phyloP scores from a whole-genome alignment of 2,329 filamentous ascomycete species.

The Fusarium circinatum region DNA sequence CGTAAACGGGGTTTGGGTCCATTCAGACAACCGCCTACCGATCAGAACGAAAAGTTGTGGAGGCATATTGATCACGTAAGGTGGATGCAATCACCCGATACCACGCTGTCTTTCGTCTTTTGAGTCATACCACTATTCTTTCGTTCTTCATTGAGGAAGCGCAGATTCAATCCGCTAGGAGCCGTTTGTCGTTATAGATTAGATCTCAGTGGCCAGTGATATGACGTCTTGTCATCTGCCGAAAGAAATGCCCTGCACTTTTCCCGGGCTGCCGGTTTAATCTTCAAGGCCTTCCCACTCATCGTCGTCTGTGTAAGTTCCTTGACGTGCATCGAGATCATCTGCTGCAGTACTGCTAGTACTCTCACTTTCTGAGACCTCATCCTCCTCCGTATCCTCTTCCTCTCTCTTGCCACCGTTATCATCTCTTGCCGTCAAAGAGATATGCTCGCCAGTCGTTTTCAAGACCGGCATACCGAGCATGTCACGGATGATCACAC shows the following conservation, averaged over 20 bases:
- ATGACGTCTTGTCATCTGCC: background rate
- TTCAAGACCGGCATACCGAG: slow-evolving; percentile 53
- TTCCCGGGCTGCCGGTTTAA: slow-evolving; percentile 19
- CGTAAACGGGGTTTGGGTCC: slow-evolving; percentile 25
- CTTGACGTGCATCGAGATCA: slow-evolving; percentile 16
- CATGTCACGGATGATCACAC: slow-evolving; percentile 59
- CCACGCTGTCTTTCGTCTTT: background rate
- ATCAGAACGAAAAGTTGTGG: background rate
- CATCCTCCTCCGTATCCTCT: background rate
- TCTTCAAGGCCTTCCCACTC: slow-evolving; percentile 43
- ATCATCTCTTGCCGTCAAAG: slow-evolving; percentile 38
- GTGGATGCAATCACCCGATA: slow-evolving; percentile 22
- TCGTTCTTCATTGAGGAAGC: background rate
- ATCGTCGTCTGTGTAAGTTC: slow-evolving; percentile 35
- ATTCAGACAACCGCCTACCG: slow-evolving; percentile 7
- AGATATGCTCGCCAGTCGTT: slow-evolving; percentile 48
- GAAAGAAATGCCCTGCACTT: background rate
- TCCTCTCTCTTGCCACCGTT: slow-evolving; percentile 29
- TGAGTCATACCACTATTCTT: background rate
- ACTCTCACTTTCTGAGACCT: slow-evolving; percentile 14
- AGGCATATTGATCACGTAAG: slow-evolving; percentile 8
- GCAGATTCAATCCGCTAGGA: background rate
- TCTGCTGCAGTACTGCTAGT: slow-evolving; percentile 5
- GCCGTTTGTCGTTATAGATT: background rate
- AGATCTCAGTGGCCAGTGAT: background rate